Conservation (phyloP, 805 yeast species). For the Suhomyces prunicola region DNA sequence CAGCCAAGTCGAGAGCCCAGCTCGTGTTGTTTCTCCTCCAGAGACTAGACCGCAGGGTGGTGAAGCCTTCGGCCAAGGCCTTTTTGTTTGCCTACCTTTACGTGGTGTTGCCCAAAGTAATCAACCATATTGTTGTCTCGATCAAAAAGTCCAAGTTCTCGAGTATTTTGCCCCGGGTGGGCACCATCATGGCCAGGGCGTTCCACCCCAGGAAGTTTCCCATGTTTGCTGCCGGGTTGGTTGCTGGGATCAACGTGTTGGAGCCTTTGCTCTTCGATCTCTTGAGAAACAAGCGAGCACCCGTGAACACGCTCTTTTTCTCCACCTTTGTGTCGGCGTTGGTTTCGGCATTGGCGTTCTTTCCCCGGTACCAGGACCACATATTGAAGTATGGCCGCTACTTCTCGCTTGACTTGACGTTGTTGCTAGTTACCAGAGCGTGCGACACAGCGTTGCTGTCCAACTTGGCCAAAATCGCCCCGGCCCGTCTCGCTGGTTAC, state of each 20-base stretch:
- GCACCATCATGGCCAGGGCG: constrained; percentile 20
- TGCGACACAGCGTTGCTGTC: constrained; percentile 31
- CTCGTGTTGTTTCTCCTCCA: background rate
- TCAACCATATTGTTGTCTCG: constrained; percentile 12
- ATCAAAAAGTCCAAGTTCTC: constrained; percentile 14
- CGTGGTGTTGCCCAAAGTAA: constrained; percentile 29
- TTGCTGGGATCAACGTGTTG: constrained; percentile 29
- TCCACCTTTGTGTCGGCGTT: constrained; percentile 30
- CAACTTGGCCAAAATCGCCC: constrained; percentile 8
- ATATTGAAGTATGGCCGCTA: constrained; percentile 27
- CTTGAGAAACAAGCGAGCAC: background rate
- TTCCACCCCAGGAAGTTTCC: constrained; percentile 33
- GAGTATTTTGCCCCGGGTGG: constrained; percentile 13
- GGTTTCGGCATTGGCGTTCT: constrained; percentile 23
- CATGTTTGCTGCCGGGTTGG: constrained; percentile 28
- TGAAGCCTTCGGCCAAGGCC: constrained; percentile 24
- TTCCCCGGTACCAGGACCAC: constrained; percentile 33
- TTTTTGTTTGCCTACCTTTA: constrained; percentile 33
- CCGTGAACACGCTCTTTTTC: constrained; percentile 8
- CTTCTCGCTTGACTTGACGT: constrained; percentile 34
- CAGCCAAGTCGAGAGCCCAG: background rate
- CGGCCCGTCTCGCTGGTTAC: constrained; percentile 5
- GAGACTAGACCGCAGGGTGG: background rate
- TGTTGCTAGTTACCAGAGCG: constrained; percentile 35
- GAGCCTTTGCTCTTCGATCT: constrained; percentile 8